phyloP scores from a whole-genome alignment of 2,329 filamentous ascomycete species.

The Diaporthe sp. region DNA sequence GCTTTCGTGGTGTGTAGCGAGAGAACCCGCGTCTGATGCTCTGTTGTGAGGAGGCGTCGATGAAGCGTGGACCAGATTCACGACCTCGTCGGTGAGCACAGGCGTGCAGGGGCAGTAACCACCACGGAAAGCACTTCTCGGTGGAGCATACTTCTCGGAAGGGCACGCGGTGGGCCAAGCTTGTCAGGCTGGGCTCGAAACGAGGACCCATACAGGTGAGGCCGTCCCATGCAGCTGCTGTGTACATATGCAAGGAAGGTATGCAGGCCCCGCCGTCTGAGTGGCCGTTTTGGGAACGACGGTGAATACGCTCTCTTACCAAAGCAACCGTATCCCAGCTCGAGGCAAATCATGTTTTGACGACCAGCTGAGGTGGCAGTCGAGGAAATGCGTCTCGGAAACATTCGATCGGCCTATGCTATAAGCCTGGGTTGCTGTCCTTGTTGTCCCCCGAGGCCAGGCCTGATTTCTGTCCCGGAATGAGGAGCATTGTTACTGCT shows the following conservation, averaged over 20 bases:
- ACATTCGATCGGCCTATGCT: slow-evolving; percentile 31
- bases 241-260: not conserved
- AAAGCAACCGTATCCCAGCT: not conserved
- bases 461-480: not conserved
- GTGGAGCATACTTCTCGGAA: not conserved
- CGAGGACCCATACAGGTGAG: slow-evolving; percentile 6
- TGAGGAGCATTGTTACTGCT: not conserved
- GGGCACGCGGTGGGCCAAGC: not conserved
- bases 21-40: not conserved
- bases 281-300: not conserved
- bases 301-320: slow-evolving; percentile 1
- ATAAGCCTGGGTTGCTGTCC: not conserved
- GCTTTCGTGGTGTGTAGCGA: slow-evolving; percentile 17
- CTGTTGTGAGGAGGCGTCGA: slow-evolving; percentile 1
- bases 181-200: slow-evolving; percentile 21
- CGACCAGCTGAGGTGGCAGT: not conserved
- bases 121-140: not conserved
- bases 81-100: not conserved
- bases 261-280: not conserved
- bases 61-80: slow-evolving; percentile 3
- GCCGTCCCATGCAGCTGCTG: slow-evolving; percentile 21
- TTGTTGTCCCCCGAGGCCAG: not conserved
- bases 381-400: slow-evolving; percentile 8
- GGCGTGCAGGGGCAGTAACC: not conserved
- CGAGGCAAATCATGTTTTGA: slow-evolving; percentile 16